Evolutionary conservation across 352 stramenopile genomes (phyloP), one percentile per base, ranked within the genome.

Genomic region (Phytopythium boreale): DNA sequence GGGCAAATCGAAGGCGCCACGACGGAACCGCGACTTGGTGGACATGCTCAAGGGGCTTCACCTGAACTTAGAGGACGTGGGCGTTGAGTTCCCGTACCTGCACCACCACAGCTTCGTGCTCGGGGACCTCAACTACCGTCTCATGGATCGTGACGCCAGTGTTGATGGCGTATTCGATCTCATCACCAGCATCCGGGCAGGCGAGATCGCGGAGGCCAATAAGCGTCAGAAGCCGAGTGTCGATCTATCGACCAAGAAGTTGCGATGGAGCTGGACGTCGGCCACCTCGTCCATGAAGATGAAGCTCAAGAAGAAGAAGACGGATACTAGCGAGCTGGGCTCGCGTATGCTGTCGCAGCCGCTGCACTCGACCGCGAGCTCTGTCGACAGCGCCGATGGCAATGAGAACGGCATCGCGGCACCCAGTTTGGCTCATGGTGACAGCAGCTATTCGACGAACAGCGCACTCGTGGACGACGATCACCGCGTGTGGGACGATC

Each of bases 91-190:
- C 61, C 85, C 88, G 15, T 69, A 91, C 10, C 79, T 95, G 60
- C 83, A 94, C 63, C 87, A 96, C 67, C 87, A 97, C 75, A 94
- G 80, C 43, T 93, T 97, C 57, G 75, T 97, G 37, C 70, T 97
- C 22, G 90, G 90, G 15, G 90, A 97, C 65, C 76, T 97, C 52
- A 97, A 97, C 73, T 97, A 97, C 69, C 84, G 90, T 12, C 72
- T 97, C 14, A 85, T 75, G 46, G 74, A 90, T 49, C 72, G 70
- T 11, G 69, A 77, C 22, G 84, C 80, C 3, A 82, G 58, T 14
- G 73, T 83, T 19, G 69, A 74, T 22, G 75, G 82, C 55, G 87
- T 93, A 17, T 60, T 93, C 8, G 80, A 91, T 50, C 72, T 93
- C 26, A 74, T 93, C 15, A 74, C 64, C 17, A 78, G 75, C 52